These are phyloP conservation scores for Amanita phalloides DNA, from an alignment of 768 basidiomycete genomes.

Conservation along the genomic window DNA sequence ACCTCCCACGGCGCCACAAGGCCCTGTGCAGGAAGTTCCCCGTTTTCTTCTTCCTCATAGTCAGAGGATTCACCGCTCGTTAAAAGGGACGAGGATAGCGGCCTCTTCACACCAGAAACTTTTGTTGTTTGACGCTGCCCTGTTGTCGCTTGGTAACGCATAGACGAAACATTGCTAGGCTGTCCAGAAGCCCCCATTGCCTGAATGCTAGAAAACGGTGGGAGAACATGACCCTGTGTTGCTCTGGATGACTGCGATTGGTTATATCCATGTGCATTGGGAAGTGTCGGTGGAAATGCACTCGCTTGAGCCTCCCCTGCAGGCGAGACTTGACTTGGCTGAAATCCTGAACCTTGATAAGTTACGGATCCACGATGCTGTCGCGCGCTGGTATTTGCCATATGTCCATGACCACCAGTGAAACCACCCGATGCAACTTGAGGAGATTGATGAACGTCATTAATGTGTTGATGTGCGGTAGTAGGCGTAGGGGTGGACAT, in stretches of 20 bases:
- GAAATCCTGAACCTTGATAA: conserved; percentile 23
- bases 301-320: conserved; percentile 32
- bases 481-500: conserved; percentile 43
- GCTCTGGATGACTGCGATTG: conserved; percentile 11
- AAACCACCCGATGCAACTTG: conserved; percentile 19
- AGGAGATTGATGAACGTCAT: conserved; percentile 29
- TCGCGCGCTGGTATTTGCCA: conserved; percentile 8
- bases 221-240: conserved; percentile 43
- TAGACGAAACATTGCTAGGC: conserved; percentile 44
- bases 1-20: conserved; percentile 86
- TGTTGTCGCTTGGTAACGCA: conserved; percentile 46
- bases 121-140: conserved; percentile 19
- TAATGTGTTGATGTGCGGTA: conserved; percentile 27
- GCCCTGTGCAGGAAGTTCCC: conserved; percentile 71
- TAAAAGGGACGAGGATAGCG: conserved; percentile 46
- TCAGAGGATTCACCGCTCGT: conserved; percentile 79
- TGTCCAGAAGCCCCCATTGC: conserved; percentile 38
- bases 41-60: conserved; percentile 72
- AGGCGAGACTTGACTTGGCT: conserved; percentile 19
- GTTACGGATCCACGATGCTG: conserved; percentile 9
- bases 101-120: conserved; percentile 43
- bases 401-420: conserved; percentile 17
- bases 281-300: conserved; percentile 30
- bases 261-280: conserved; percentile 24
- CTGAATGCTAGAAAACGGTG: conserved; percentile 64